Conservation (phyloP, 768 basidiomycete genomes). For the Lentinula lateritia region DNA sequence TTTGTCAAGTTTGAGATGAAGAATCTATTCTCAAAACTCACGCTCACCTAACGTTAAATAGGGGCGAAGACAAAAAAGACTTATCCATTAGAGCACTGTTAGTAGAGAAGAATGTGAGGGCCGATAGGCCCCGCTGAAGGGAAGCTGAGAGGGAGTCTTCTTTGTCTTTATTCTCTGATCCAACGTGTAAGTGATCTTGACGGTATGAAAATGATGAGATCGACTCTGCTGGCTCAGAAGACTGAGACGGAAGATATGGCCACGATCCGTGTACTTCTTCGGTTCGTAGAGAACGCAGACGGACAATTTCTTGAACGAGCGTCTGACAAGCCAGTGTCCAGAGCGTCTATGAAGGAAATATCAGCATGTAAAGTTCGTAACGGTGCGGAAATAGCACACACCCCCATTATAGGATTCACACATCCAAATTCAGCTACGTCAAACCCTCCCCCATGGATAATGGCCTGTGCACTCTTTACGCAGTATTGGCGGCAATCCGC, state of each 20-base stretch:
- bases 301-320: not conserved
- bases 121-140: not conserved
- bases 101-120: not conserved
- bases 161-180: not conserved
- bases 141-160: not conserved
- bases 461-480: constrained; percentile 35
- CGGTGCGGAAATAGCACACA: constrained; percentile 21
- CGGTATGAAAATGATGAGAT: too few relatives aligned
- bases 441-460: constrained; percentile 33
- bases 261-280: too few relatives aligned
- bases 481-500: constrained; percentile 37
- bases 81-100: constrained; percentile 7
- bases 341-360: not conserved
- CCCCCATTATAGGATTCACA: constrained; percentile 48
- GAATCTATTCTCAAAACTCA: too few relatives aligned
- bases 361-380: not conserved
- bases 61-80: not conserved
- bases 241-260: too few relatives aligned
- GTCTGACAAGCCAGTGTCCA: constrained; percentile 4
- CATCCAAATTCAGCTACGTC: constrained; percentile 32
- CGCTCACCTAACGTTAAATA: not conserved
- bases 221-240: too few relatives aligned
- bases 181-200: not conserved
- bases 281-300: not conserved
- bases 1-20: too few relatives aligned